phyloP scores from a whole-genome alignment of 106 monocot species.

The Ottelia alismoides region DNA sequence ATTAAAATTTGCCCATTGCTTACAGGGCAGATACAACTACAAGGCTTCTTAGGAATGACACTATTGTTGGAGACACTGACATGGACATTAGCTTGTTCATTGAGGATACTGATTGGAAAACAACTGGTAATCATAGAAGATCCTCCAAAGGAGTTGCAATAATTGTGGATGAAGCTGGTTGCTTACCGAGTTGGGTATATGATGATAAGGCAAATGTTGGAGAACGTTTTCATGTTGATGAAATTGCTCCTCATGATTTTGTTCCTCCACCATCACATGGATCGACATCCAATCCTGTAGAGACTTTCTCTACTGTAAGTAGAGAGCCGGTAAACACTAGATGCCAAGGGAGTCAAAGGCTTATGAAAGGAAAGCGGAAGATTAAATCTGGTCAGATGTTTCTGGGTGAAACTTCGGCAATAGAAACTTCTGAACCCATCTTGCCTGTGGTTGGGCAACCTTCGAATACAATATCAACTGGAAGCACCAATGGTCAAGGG shows the following conservation, averaged over 20 bases:
- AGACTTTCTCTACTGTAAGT: neutral
- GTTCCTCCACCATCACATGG: neutral
- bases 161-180: neutral
- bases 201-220: too few species aligned
- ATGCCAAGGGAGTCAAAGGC: conserved; percentile 9
- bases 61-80: too few species aligned
- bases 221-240: too few species aligned
- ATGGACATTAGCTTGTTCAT: neutral
- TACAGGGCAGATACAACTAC: too few species aligned
- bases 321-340: neutral
- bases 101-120: conserved; percentile 18
- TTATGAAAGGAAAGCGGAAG: conserved; percentile 37
- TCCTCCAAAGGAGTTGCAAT: neutral
- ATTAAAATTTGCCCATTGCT: too few species aligned
- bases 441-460: conserved; percentile 7
- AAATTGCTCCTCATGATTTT: too few species aligned
- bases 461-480: conserved; percentile 16
- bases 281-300: neutral
- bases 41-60: too few species aligned
- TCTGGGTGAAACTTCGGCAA: conserved; percentile 39
- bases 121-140: conserved; percentile 3
- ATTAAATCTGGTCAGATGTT: conserved; percentile 7
- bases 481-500: conserved; percentile 6
- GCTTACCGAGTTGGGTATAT: neutral
- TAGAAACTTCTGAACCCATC: conserved; percentile 6